Base-by-base conservation (phyloP, 2,329 filamentous ascomycete species). In the Phoma sp. region DNA sequence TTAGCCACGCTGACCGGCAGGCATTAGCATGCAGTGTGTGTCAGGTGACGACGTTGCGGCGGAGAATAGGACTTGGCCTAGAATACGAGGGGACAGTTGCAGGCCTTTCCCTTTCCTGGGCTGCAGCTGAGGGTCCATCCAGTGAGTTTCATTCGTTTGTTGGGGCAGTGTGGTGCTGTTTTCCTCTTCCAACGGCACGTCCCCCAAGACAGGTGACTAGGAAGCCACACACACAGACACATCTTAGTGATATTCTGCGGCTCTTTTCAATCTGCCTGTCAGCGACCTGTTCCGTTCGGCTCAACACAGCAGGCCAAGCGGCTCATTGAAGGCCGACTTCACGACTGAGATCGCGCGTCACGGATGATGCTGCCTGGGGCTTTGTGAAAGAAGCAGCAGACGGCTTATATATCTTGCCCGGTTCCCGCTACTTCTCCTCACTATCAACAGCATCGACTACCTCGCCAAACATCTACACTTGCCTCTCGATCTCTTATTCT, bases 21-120 rank as follows among this genome's bases (percentile, higher is more conserved):
- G 47, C 55, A 57, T 66, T 53, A 59, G 56, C 57, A 51, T 56
- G 44, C 38, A 59, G 52, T 42, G 32, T 49, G 47, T 39, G 54
- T 66, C 60, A 66, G 60, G 59, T 66, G 61, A 67, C 65, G 60
- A 65, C 22, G 57, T 61, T 18, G 54, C 48, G 57, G 52, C 47
- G 48, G 52, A 47, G 46, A 38, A 44, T 52, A 49, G 51, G 55
- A 49, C 54, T 51, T 59, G 52, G 63, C 47, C 55, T 59, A 45
- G 57, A 55, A 62, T 58, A 60, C 56, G 57, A 66, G 58, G 45
- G 46, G 46, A 59, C 18, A 18, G 18, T 18, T 18, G 18, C 18
- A 18, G 18, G 18, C 18, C 18, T 18, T 18, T 18, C 18, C 18
- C 18, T 18, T 18, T 18, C 18, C 18, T 18, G 18, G 18, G 18